Evolutionary conservation across 2,329 filamentous ascomycete genomes (phyloP), one percentile per base, ranked within the genome.

Genomic region (Colletotrichum phormii): DNA sequence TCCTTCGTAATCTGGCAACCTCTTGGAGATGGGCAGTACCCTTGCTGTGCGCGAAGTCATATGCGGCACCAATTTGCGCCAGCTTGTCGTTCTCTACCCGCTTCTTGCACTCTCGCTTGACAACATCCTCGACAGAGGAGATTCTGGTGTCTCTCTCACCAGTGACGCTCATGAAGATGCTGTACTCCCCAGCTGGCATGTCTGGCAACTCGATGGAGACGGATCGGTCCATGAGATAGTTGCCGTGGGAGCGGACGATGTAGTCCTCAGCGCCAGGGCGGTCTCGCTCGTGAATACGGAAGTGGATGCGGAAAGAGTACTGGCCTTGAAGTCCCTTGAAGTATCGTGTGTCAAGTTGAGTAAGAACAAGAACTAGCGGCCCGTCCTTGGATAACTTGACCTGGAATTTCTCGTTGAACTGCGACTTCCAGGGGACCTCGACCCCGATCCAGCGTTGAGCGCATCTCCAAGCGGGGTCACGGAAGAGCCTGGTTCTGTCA

Each of bases 361-460:
- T 89, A 1, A 92, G 83, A 0, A 90, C 88, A 4, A 92, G 79
- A 22, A 92, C 87, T 2, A 92, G 82, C 0, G 89, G 89, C 0
- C 89, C 89, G 42, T 89, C 84, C 64, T 88, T 85, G 24, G 85
- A 86, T 8, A 92, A 79, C 59, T 85, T 86, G 77, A 92, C 87
- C 71, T 88, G 84, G 77, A 91, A 92, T 77, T 89, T 90, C 72
- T 90, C 86, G 75, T 90, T 88, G 78, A 90, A 92, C 65, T 90
- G 86, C 1, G 87, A 81, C 77, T 88, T 89, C 89, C 90, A 92
- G 0, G 89, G 88, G 1, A 92, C 90, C 37, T 89, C 86, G 11
- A 91, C 86, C 1, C 88, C 89, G 60, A 91, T 89, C 90, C 89
- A 92, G 71, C 87, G 86, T 66, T 89, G 87, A 18, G 86, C 87